Conservation (phyloP, 1,284 basidiomycete genomes). For the Dichomitus squalens region DNA sequence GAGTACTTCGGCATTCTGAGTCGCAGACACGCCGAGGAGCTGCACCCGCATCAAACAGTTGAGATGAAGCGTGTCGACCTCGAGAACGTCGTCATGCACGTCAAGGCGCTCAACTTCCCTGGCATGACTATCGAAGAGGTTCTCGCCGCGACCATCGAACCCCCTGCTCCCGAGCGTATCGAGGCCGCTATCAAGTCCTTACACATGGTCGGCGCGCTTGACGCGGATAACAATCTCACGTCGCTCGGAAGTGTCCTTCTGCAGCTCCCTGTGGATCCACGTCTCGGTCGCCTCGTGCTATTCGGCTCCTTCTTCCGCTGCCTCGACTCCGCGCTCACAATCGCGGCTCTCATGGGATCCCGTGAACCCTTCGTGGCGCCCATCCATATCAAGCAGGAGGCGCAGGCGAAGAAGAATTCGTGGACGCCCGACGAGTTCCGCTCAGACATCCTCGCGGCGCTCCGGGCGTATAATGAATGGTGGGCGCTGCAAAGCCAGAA, state of each 20-base stretch:
- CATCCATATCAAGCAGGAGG: slow-evolving; percentile 65
- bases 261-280: slow-evolving; percentile 88
- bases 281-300: slow-evolving; percentile 88
- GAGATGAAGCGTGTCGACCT: slow-evolving; percentile 97
- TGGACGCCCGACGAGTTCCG: slow-evolving; percentile 84
- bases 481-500: slow-evolving; percentile 68
- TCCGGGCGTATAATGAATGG: slow-evolving; percentile 88
- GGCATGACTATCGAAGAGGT: slow-evolving; percentile 89
- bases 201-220: slow-evolving; percentile 88
- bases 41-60: slow-evolving; percentile 87
- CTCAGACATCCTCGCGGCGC: slow-evolving; percentile 83
- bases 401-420: slow-evolving; percentile 73
- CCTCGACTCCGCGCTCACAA: slow-evolving; percentile 85
- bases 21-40: slow-evolving; percentile 58
- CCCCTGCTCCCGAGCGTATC: slow-evolving; percentile 82
- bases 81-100: slow-evolving; percentile 93
- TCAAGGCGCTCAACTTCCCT: slow-evolving; percentile 95
- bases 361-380: slow-evolving; percentile 92
- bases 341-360: slow-evolving; percentile 89
- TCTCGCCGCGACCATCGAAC: slow-evolving; percentile 85
- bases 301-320: slow-evolving; percentile 95
- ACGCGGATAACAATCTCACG: slow-evolving; percentile 78
- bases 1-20: slow-evolving; percentile 91
- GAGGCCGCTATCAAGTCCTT: slow-evolving; percentile 82
- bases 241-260: slow-evolving; percentile 88